Conservation (phyloP, 2,329 filamentous ascomycete species). For the Chaetoscypha palmicola region DNA sequence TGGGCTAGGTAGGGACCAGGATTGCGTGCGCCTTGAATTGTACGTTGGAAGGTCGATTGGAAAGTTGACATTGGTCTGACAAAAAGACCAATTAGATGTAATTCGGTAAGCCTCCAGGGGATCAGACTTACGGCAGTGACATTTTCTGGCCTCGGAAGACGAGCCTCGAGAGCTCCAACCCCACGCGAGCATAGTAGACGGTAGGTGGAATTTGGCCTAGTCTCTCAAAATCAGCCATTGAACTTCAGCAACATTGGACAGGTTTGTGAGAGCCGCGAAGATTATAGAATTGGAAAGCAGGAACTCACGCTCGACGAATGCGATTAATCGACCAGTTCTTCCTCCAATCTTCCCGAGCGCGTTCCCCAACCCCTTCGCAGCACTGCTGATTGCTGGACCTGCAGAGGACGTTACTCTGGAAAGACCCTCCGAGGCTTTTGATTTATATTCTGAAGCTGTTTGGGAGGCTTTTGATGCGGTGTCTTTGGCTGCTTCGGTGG, state of each 20-base stretch:
- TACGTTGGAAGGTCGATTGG: conserved; percentile 76
- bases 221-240: conserved; percentile 21
- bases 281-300: conserved; percentile 24
- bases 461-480: conserved; percentile 37
- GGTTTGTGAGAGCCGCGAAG: not conserved
- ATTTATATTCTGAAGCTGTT: conserved; percentile 39
- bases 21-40: conserved; percentile 65
- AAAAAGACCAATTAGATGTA: no score
- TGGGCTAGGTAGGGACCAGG: conserved; percentile 51
- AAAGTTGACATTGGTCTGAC: conserved; percentile 69
- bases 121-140: conserved; percentile 88
- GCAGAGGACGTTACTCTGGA: conserved; percentile 75
- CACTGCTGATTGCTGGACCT: conserved; percentile 67
- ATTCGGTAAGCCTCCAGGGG: no score
- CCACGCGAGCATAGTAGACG: conserved; percentile 88
- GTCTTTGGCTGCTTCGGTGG: conserved; percentile 36
- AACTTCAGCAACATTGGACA: conserved; percentile 3
- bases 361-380: conserved; percentile 58
- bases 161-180: conserved; percentile 78
- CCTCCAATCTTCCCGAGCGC: conserved; percentile 74
- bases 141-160: conserved; percentile 86
- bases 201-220: conserved; percentile 78
- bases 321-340: conserved; percentile 70
- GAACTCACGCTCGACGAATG: conserved; percentile 76
- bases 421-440: conserved; percentile 75